phyloP scores from a whole-genome alignment of 495 filamentous ascomycete genomes.

The Zalerion maritima region DNA sequence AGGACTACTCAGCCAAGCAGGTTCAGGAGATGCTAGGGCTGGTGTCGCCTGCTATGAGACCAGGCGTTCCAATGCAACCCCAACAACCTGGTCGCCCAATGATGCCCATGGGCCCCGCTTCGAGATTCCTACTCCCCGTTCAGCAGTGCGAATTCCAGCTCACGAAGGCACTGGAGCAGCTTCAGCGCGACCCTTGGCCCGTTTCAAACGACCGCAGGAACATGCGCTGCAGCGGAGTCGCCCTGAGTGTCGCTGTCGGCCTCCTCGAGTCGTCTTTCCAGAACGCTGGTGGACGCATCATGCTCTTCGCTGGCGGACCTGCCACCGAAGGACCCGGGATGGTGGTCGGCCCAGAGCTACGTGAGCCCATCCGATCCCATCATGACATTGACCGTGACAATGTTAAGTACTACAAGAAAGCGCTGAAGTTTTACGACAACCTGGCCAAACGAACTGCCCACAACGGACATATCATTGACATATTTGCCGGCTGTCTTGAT shows the following conservation, averaged over 20 bases:
- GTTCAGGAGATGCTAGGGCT: conserved; percentile 98
- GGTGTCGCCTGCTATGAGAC: conserved; percentile 50
- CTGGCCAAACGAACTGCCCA: conserved; percentile 93
- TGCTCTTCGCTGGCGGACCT: conserved; percentile 92
- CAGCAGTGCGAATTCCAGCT: conserved; percentile 97
- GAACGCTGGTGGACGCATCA: conserved; percentile 87
- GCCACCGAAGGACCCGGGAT: conserved; percentile 93
- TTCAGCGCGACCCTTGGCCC: conserved; percentile 97
- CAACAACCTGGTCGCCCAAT: conserved; percentile 51
- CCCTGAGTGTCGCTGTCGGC: conserved; percentile 86
- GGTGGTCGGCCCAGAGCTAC: conserved; percentile 93
- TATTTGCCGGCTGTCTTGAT: conserved; percentile 96
- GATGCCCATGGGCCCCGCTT: conserved; percentile 61
- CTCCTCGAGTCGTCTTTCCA: conserved; percentile 89
- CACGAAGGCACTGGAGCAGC: conserved; percentile 88
- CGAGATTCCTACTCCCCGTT: conserved; percentile 86
- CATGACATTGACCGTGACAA: conserved; percentile 98
- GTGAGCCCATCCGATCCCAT: conserved; percentile 94
- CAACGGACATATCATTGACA: conserved; percentile 94
- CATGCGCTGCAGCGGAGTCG: conserved; percentile 89
- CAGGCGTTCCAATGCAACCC: conserved; percentile 59
- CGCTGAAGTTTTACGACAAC: conserved; percentile 95
- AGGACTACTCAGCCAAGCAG: conserved; percentile 92
- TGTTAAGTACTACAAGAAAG: conserved; percentile 99
- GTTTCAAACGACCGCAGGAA: conserved; percentile 88